A percentile compares a stretch with the other conserved stretches of the same genome.
Conservation (phyloP, 345 rosid genomes). For the Citrus trifoliata region DNA sequence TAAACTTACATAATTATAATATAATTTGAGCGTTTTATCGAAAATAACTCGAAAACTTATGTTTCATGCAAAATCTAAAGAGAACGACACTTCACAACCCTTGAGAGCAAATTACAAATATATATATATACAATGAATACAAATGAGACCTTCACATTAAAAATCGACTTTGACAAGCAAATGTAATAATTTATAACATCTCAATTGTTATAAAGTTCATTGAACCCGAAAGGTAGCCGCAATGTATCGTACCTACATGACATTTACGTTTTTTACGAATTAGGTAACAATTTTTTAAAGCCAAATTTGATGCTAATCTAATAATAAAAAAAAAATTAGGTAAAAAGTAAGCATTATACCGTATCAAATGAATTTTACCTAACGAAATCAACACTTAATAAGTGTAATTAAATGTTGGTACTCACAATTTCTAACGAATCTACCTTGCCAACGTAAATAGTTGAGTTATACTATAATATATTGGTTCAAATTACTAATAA, state of each 20-base stretch:
- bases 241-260: not conserved
- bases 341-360: not conserved
- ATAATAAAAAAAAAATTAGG: not conserved
- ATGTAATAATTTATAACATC: not conserved
- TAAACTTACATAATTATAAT: too few relatives aligned
- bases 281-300: too few relatives aligned
- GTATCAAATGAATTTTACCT: not conserved
- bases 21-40: too few relatives aligned
- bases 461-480: too few relatives aligned
- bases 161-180: constrained; percentile 6
- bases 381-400: not conserved
- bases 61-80: too few relatives aligned
- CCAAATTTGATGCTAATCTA: not conserved
- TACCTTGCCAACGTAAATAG: too few relatives aligned
- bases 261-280: not conserved
- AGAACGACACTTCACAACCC: not conserved
- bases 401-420: not conserved
- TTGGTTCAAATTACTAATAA: too few relatives aligned
- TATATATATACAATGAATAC: not conserved
- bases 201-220: constrained; percentile 3
- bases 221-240: not conserved
- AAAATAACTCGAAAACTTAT: too few relatives aligned
- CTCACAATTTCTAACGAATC: not conserved
- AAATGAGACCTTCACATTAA: not conserved
- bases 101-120: not conserved